Conservation (phyloP, 2,329 filamentous ascomycete species). For the Huntiella moniliformis region DNA sequence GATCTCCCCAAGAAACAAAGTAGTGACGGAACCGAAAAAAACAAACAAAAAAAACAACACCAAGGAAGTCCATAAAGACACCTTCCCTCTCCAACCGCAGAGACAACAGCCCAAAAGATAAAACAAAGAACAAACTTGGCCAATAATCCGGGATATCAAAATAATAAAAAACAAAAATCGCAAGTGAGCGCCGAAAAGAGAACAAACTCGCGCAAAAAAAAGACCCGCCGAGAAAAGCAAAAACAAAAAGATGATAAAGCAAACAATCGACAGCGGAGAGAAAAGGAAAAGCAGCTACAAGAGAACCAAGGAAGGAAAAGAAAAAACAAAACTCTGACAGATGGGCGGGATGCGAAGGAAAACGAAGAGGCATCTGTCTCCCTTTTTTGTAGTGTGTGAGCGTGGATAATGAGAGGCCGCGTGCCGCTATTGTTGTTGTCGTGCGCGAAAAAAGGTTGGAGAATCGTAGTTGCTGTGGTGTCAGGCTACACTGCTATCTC, state of each 20-base stretch:
- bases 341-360: not conserved
- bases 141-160: slow-evolving; percentile 1
- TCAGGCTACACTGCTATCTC: no score
- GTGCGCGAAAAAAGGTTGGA: no score
- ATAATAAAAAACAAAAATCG: not conserved
- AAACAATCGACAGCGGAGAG: not conserved
- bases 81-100: not conserved
- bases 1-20: not conserved
- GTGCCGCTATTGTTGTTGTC: no score
- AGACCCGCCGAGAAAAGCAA: not conserved
- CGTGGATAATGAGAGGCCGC: not conserved
- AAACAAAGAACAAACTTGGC: not conserved
- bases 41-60: not conserved
- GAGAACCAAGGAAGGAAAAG: not conserved
- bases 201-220: not conserved
- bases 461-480: no score
- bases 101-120: not conserved
- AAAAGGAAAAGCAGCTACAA: not conserved
- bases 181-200: not conserved
- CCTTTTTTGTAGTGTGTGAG: no score
- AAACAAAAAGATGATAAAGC: not conserved
- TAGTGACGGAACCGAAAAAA: not conserved
- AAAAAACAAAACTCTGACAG: not conserved
- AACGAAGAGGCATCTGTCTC: not conserved
- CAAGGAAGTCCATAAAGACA: not conserved